A percentile compares a stretch with the other conserved stretches of the same genome.
These are phyloP conservation scores for Candida morakotiae DNA, from an alignment of 805 yeast genomes.

Conservation along the genomic window DNA sequence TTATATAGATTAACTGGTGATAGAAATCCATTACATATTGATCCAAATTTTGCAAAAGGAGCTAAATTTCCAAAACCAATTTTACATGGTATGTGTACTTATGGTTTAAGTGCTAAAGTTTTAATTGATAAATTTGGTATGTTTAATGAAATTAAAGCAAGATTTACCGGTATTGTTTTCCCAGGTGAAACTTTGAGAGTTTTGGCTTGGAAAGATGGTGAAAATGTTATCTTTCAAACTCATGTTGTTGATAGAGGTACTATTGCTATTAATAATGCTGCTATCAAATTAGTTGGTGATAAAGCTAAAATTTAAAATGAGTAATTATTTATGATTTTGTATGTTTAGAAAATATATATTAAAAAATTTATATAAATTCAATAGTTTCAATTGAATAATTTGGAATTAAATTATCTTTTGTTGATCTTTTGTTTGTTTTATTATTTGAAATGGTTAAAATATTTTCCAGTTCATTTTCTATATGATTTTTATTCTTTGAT, in stretches of 20 bases:
- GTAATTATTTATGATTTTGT: neutral
- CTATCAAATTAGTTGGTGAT: constrained; percentile 52
- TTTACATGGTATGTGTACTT: constrained; percentile 85
- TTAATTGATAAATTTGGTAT: constrained; percentile 77
- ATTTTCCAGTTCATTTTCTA: neutral
- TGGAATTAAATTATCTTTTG: constrained; percentile 1
- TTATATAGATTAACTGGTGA: constrained; percentile 91
- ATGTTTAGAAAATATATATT: constrained; percentile 1
- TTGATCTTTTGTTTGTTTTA: neutral
- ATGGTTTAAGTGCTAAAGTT: constrained; percentile 77
- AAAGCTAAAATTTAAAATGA: constrained; percentile 33
- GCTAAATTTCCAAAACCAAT: constrained; percentile 86
- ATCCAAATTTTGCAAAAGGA: constrained; percentile 83
- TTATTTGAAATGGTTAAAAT: neutral
- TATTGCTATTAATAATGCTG: constrained; percentile 83
- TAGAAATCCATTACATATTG: constrained; percentile 92
- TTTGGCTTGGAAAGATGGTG: constrained; percentile 79
- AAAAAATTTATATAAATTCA: neutral
- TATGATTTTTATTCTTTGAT: constrained; percentile 6
- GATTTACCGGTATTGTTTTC: constrained; percentile 88
- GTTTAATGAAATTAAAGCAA: constrained; percentile 79
- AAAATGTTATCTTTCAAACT: constrained; percentile 72
- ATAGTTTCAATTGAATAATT: constrained; percentile 2
- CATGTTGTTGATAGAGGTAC: constrained; percentile 73
- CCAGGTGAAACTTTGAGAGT: constrained; percentile 89